A percentile compares a stretch with the other conserved stretches of the same genome.
Evolutionary conservation across 2,329 filamentous ascomycete genomes (phyloP).

Genomic region (Neofusicoccum laricinum): DNA sequence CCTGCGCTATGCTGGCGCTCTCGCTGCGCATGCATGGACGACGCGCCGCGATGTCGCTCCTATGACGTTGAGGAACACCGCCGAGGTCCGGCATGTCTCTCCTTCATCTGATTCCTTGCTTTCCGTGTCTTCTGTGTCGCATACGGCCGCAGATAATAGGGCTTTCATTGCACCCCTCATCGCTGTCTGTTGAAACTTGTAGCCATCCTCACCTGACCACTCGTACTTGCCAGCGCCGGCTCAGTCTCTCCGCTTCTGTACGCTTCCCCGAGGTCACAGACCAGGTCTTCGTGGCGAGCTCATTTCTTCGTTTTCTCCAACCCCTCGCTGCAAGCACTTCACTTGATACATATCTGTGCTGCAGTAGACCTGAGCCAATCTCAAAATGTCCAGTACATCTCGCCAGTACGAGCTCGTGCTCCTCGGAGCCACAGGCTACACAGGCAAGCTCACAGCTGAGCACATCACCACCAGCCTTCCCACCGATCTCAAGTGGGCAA

Average conservation of each 20-base stretch:
- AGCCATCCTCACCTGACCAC: not conserved
- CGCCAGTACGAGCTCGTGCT: constrained; percentile 64
- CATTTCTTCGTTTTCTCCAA: not conserved
- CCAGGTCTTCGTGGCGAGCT: constrained; percentile 3
- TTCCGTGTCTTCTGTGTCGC: not conserved
- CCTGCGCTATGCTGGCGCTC: not conserved
- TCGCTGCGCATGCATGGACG: not conserved
- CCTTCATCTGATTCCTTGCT: not conserved
- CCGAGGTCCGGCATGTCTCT: not conserved
- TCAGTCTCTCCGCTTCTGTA: not conserved
- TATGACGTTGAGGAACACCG: not conserved
- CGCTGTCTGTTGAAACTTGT: not conserved
- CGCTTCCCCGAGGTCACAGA: constrained; percentile 10
- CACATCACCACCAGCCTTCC: constrained; percentile 70
- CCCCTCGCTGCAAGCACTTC: not conserved
- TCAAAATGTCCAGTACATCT: not conserved
- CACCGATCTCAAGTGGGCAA: constrained; percentile 79
- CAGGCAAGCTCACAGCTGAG: constrained; percentile 72
- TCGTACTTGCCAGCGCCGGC: not conserved
- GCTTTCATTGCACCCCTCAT: not conserved
- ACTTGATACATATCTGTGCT: not conserved
- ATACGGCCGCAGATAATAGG: not conserved
- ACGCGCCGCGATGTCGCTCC: not conserved
- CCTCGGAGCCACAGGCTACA: constrained; percentile 75
- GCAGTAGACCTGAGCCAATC: not conserved